Base-by-base conservation (phyloP, 345 rosid genomes). In the Raphanus sativus region DNA sequence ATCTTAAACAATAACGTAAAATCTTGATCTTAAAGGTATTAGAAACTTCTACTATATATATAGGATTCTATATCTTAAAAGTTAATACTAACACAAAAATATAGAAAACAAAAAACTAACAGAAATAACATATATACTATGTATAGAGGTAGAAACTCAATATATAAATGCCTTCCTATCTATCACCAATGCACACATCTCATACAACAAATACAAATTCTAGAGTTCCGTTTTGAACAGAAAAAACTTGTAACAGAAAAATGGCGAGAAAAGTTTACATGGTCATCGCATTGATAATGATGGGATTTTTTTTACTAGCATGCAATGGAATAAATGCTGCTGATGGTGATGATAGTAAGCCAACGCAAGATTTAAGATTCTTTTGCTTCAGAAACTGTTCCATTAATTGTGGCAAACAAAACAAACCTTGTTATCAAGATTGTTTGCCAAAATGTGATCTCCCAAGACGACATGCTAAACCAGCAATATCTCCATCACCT, bases 351-450 rank as follows among this genome's bases (percentile, higher is more conserved):
- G 77, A 32, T 8, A 56, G 9, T 71, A 38, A 12, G 2, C 42
- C 71, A 58, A 32, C 10, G 0, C 56, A 33, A 65, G 2, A 72
- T 0, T 72, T 15, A 55, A 32, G 32, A 50, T 50, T 50, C 3
- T n/a, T 4, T n/a, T 78, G 81, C 45, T 78, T 78, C 63, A 78
- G 13, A 67, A 26, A 9, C 2, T 78, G 81, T 50, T 78, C 81
- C 15, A 78, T 66, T 10, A 6, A 1, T 3, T 78, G 81, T 72
- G 81, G 81, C 58, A 50, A 16, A 58, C 67, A 77, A 1, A 78
- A 73, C 73, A 45, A 78, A 61, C 28, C 69, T 5, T 78, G 81
- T 73, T 72, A 78, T 26, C 6, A 73, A 3, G 48, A 9, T 3
- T 78, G 81, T 67, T 73, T 78, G 69, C 62, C 64, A 0, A 60